Evolutionary conservation across 257 asterid species (phyloP).

Genomic region (Coffea canephora): DNA sequence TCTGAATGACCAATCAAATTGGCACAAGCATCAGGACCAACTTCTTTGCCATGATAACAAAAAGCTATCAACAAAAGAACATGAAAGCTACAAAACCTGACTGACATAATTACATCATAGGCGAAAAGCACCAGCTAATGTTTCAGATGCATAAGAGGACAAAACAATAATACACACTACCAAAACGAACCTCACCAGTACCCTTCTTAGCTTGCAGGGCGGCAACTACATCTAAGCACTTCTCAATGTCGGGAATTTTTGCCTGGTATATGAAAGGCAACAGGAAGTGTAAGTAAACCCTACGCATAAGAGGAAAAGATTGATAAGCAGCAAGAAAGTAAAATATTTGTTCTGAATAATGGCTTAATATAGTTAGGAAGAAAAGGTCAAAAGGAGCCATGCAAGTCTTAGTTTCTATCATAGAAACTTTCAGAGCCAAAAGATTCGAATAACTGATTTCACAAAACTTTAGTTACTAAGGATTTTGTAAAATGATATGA

Average conservation of each 20-base stretch:
- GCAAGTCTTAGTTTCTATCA: neutral
- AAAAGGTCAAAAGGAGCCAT: neutral
- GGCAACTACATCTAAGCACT: conserved; percentile 78
- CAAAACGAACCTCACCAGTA: conserved; percentile 80
- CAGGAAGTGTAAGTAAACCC: conserved; percentile 13
- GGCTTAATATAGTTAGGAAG: neutral
- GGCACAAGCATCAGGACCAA: neutral
- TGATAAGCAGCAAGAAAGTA: conserved; percentile 1
- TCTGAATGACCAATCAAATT: neutral
- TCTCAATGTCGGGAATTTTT: conserved; percentile 90
- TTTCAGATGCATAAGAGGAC: neutral
- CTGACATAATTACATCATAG: neutral
- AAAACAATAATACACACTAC: conserved; percentile 9
- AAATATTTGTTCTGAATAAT: neutral
- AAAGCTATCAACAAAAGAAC: neutral
- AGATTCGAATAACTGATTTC: neutral
- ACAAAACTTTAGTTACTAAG: neutral
- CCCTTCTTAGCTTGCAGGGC: conserved; percentile 79
- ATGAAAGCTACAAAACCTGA: neutral
- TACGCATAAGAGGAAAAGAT: conserved; percentile 12
- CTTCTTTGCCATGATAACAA: neutral
- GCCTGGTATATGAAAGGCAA: conserved; percentile 44
- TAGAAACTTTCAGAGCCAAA: neutral
- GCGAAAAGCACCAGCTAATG: conserved; percentile 7
- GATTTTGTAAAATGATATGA: no score